These are phyloP conservation scores for Nasturtium officinale DNA, from an alignment of 345 rosid genomes.

Conservation along the genomic window DNA sequence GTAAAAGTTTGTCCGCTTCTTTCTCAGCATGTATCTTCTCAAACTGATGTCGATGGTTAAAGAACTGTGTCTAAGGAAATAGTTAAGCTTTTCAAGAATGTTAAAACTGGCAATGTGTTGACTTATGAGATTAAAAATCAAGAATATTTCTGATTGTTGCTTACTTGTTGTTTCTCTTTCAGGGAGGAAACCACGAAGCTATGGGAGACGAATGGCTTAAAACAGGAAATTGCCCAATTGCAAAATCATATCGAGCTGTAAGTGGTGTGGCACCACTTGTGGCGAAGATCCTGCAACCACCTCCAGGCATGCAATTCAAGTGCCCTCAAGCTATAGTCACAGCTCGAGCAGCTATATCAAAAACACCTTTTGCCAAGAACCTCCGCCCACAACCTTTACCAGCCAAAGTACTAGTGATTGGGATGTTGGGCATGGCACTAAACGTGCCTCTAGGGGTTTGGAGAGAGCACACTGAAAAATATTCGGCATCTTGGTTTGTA, in stretches of 20 bases:
- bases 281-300: conserved; percentile 79
- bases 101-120: not conserved
- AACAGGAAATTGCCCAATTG: conserved; percentile 90
- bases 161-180: conserved; percentile 38
- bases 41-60: not conserved
- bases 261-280: conserved; percentile 77
- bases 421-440: conserved; percentile 92
- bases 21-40: not conserved
- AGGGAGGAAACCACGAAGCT: conserved; percentile 84
- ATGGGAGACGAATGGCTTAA: conserved; percentile 82
- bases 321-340: conserved; percentile 86
- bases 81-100: not conserved
- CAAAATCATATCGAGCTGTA: conserved; percentile 87
- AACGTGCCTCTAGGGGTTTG: conserved; percentile 91
- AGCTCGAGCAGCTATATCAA: conserved; percentile 88
- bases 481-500: conserved; percentile 81
- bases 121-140: not conserved
- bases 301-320: conserved; percentile 64
- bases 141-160: not conserved
- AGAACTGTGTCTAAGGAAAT: not conserved
- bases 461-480: conserved; percentile 92
- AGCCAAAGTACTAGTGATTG: conserved; percentile 73
- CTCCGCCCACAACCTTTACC: conserved; percentile 95
- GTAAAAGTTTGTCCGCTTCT: conserved; percentile 37
- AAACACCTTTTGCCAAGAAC: conserved; percentile 86